Base-by-base conservation (phyloP, 176 grass and related monocot genomes). In the Avena sativa region DNA sequence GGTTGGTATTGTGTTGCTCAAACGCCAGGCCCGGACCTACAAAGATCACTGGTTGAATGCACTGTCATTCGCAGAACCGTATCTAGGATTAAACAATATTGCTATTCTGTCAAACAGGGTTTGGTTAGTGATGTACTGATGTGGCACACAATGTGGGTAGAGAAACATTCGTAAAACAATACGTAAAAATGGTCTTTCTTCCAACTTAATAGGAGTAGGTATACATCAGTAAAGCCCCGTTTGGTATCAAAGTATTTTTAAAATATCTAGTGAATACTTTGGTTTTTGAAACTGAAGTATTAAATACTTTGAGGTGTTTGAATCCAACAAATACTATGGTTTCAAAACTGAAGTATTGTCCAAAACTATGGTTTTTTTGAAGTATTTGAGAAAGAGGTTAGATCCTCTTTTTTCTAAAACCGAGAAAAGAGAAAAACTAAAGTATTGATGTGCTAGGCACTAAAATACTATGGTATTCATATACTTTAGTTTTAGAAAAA, bases 1-100 rank as follows among this genome's bases (percentile, higher is more conserved):
- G 0, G 11, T 20, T 26, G 44, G 36, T 60, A 17, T 74, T 57
- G 65, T 79, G 66, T 87, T 87, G 74, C 65, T 47, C 44, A 74
- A 87, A 84, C 57, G 74, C 79, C 80, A 83, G 47, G 56, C 8
- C 56, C 2, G 84, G 80, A 11, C 74, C 80, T 74, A 58, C 67
- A 17, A 32, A 34, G 28, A 84, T 79, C 25, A 10, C 58, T 86
- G 36, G 19, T 69, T 51, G 34, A 67, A 83, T 14, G 11, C 46
- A 79, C 44, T 44, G 44, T 51, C 71, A 51, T 34, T 21, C 8
- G 1, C 14, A 67, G 28, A 67, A 67, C 30, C 64, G 15, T 26
- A 50, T 77, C 79, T 84, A 90, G 49, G 60, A 50, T 67, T 74
- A 74, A 49, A 32, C 12, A 32, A 26, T 70, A 13, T 14, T 25